These are phyloP conservation scores for Waltergamsia citrina DNA, from an alignment of 2,329 filamentous ascomycete species.

Conservation along the genomic window DNA sequence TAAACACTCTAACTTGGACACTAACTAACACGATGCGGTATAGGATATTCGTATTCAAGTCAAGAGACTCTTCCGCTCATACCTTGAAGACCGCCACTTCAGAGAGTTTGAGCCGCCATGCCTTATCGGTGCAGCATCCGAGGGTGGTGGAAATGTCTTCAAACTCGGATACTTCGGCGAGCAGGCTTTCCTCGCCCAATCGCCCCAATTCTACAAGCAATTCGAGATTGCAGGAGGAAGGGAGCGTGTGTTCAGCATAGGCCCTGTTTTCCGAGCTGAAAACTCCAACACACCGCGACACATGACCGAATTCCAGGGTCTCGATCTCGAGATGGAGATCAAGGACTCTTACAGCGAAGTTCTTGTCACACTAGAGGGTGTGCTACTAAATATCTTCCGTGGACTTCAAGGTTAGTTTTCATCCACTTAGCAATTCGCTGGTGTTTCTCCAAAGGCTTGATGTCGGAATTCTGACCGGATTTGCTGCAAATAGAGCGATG, in stretches of 20 bases:
- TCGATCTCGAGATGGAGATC: conserved; percentile 88
- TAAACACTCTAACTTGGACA: too few relatives aligned
- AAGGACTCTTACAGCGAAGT: conserved; percentile 71
- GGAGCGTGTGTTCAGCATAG: conserved; percentile 69
- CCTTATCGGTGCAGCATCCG: conserved; percentile 80
- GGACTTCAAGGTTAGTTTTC: too few relatives aligned
- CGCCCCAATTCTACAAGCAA: conserved; percentile 82
- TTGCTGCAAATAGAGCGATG: conserved; percentile 49
- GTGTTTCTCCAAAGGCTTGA: too few relatives aligned
- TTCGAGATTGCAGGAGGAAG: conserved; percentile 72
- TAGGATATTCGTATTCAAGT: conserved; percentile 43
- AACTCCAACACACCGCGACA: conserved; percentile 3
- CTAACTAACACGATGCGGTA: too few relatives aligned
- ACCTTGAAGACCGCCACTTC: conserved; percentile 66
- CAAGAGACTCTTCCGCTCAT: conserved; percentile 65
- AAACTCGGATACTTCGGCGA: conserved; percentile 81
- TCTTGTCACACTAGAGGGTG: conserved; percentile 58
- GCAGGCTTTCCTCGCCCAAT: conserved; percentile 71
- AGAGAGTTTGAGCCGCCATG: conserved; percentile 83
- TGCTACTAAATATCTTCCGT: conserved; percentile 72
- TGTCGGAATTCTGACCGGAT: too few relatives aligned
- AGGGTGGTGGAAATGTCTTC: conserved; percentile 91
- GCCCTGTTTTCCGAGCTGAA: conserved; percentile 73
- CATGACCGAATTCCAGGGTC: conserved; percentile 58
- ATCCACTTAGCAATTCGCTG: conserved; percentile 12